Conservation (phyloP, 2,329 filamentous ascomycete genomes). For the Ophiostoma sp. region DNA sequence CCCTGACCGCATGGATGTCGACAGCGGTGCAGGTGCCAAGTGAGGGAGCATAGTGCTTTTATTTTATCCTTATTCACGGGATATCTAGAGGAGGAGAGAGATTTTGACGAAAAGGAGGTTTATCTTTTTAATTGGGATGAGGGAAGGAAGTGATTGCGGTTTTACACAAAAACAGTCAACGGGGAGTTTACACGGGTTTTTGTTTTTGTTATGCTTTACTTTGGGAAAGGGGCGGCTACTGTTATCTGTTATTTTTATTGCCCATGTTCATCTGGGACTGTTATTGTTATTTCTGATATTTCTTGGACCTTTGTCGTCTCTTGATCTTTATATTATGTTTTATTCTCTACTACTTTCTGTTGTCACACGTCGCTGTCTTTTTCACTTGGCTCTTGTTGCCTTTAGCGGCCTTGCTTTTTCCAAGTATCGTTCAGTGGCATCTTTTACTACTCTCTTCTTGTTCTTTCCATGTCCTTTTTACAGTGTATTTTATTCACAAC, state of each 20-base stretch:
- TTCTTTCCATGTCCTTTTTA: not conserved
- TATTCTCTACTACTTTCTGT: not conserved
- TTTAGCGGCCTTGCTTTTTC: not conserved
- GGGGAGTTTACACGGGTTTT: conserved; percentile 6
- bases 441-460: not conserved
- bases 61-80: not conserved
- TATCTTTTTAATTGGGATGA: too few relatives aligned
- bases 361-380: not conserved
- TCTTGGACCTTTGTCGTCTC: not conserved
- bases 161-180: not conserved
- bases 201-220: not conserved
- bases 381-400: not conserved
- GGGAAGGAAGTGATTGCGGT: not conserved
- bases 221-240: not conserved
- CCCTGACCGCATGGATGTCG: conserved; percentile 22
- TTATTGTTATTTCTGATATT: not conserved
- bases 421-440: not conserved
- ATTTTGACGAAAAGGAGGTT: not conserved
- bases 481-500: not conserved
- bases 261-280: not conserved
- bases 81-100: not conserved
- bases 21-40: conserved; percentile 3
- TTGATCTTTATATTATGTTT: not conserved
- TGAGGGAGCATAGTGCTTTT: not conserved
- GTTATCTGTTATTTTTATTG: not conserved